Evolutionary conservation across 768 basidiomycete genomes (phyloP), one percentile per base, ranked within the genome.

Genomic region (Pleurotus cornucopiae): DNA sequence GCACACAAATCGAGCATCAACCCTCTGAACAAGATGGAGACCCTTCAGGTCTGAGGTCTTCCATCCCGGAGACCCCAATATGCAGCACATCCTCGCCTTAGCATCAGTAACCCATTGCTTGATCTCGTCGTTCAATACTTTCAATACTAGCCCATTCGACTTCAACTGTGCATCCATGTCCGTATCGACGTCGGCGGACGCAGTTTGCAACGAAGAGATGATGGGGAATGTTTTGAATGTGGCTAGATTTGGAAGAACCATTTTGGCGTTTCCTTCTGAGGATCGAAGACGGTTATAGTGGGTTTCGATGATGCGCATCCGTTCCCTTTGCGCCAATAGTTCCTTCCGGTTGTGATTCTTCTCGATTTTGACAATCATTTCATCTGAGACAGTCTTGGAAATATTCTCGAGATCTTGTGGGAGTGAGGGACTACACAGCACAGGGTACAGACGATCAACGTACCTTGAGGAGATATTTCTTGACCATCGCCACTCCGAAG

Each of bases 1-100:
- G 64, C 88, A 91, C 23, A 69, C 65, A 67, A 86, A 89, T 20
- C 81, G 69, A 0, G 85, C 83, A 4, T 80, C 82, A 12, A 84
- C 56, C 43, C 86, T 73, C 47, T 85, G 76, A 14, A 79, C 77
- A 0, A 86, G 85, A 63, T 82, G 81, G 6, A 86, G 53, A 39
- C 67, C 64, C 13, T 66, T 74, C 51, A 65, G 72, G 61, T 75
- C 80, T 16, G 81, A 71, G 23, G 68, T 70, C 60, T 72, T 79
- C 84, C 84, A 88, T 3, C 75, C 66, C 0, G 75, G 66, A 52
- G 73, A 73, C 0, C 85, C 88, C 6, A 89, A 64, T 7, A 74
- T 61, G 4, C 60, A 65, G 9, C 76, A 75, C 14, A 90, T 66
- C 5, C 68, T 70, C 1, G 62, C 68, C 60, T 72, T 76, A 2